Evolutionary conservation across 495 filamentous ascomycete genomes (phyloP).

Genomic region (Platismatia glauca): DNA sequence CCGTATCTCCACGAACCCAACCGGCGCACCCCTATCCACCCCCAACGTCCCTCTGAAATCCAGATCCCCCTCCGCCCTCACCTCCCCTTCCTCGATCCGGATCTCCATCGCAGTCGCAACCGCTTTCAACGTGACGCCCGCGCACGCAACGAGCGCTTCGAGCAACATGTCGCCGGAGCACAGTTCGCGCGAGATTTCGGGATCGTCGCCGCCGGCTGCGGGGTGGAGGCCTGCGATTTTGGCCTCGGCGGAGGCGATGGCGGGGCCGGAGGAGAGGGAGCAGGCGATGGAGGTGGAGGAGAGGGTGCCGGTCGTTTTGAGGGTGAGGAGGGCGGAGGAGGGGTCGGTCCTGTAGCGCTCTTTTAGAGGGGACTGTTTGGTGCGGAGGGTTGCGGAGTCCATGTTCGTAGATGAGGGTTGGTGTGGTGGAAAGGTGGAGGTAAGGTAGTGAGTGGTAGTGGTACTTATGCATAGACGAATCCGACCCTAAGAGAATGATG

Average conservation of each 20-base stretch:
- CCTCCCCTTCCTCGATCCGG: constrained; percentile 24
- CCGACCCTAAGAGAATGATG: too few species aligned
- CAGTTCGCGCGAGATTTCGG: constrained; percentile 31
- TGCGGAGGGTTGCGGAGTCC: constrained; percentile 27
- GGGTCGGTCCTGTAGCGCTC: constrained; percentile 26
- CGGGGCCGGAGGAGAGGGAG: constrained; percentile 28
- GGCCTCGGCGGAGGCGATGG: constrained; percentile 24
- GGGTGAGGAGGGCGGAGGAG: constrained; percentile 29
- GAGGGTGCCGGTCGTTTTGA: constrained; percentile 27
- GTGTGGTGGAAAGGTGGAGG: too few species aligned
- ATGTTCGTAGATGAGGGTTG: too few species aligned
- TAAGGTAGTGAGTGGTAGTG: too few species aligned
- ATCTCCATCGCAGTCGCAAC: constrained; percentile 31
- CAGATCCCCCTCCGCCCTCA: constrained; percentile 32
- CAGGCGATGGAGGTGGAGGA: constrained; percentile 27
- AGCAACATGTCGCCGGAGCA: constrained; percentile 35
- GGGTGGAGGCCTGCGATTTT: constrained; percentile 29
- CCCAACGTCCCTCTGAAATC: constrained; percentile 35
- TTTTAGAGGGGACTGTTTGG: constrained; percentile 32
- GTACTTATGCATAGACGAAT: too few species aligned
- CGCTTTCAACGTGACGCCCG: constrained; percentile 33
- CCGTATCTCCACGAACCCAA: constrained; percentile 30
- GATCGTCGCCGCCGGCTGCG: constrained; percentile 25
- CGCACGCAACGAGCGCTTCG: constrained; percentile 33
- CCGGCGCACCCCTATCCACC: constrained; percentile 29